These are phyloP conservation scores for Diplotaxis tenuifolia DNA, from an alignment of 345 rosid species.

Conservation along the genomic window DNA sequence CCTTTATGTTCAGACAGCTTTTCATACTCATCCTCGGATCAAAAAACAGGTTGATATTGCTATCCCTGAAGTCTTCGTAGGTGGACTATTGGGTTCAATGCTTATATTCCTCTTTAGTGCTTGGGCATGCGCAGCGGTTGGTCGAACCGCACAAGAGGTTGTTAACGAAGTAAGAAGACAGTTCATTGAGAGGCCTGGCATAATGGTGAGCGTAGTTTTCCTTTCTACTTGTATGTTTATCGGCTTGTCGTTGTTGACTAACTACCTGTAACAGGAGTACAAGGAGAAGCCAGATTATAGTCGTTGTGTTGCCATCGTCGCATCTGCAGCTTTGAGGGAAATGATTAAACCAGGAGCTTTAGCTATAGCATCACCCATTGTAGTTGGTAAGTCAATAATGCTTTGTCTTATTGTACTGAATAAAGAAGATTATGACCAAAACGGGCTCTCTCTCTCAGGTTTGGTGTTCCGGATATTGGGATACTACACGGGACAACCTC, in stretches of 20 bases:
- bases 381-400: conserved; percentile 56
- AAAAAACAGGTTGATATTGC: conserved; percentile 89
- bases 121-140: conserved; percentile 97
- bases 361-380: conserved; percentile 87
- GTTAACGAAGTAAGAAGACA: conserved; percentile 98
- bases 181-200: conserved; percentile 98
- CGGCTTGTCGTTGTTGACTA: conserved; percentile 16
- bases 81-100: conserved; percentile 97
- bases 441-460: conserved; percentile 48
- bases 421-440: conserved; percentile 8
- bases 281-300: conserved; percentile 97
- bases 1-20: conserved; percentile 6
- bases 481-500: conserved; percentile 81
- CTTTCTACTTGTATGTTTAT: neutral
- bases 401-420: neutral
- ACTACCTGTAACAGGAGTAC: conserved; percentile 57
- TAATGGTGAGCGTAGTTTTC: conserved; percentile 61
- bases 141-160: conserved; percentile 99
- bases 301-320: conserved; percentile 97
- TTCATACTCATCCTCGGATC: conserved; percentile 1
- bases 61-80: conserved; percentile 88
- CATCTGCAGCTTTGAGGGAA: conserved; percentile 92
- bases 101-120: conserved; percentile 93
- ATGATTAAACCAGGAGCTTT: conserved; percentile 98
- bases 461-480: conserved; percentile 79